Evolutionary conservation across 495 filamentous ascomycete genomes (phyloP), one percentile per base, ranked within the genome.

Genomic region (Staphylotrichum longicolle): DNA sequence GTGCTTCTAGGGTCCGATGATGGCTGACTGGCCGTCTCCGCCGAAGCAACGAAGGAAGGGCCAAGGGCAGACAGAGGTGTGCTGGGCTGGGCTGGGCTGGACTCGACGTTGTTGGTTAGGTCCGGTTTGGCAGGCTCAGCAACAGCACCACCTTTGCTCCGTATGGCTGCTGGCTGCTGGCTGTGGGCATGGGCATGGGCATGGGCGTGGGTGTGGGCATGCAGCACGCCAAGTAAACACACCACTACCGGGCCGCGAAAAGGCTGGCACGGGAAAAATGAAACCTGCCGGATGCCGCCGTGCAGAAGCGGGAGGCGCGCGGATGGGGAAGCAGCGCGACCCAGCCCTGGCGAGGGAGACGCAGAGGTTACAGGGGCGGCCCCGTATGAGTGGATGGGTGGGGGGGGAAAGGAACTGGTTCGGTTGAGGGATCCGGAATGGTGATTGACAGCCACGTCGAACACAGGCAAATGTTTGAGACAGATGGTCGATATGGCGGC

Each of bases 261-360:
- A 58, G 66, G 58, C 63, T 63, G 61, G 39, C 58, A 65, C 69
- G 66, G 66, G 54, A 66, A 63, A 57, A 71, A 71, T 71, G 69
- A 62, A 69, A 71, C 69, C 62, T 68, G 64, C 62, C 64, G 66
- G 66, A 48, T 47, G 50, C 58, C 50, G 58, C 32, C 50, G 47
- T 52, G 54, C 59, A 59, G 59, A 40, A 41, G 54, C 56, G 45
- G 50, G 40, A 54, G 44, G 40, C 50, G 15, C 47, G 39, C 41
- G 58, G 58, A 60, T 54, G 58, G 33, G 50, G 30, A 15, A 47
- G 8, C 57, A 45, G 39, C 11, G 37, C 39, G 47, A 51, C 63
- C 63, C 64, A 60, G 54, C 59, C 64, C 58, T 53, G 44, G 47
- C 15, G 10, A 34, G 34, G 3, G 11, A 57, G 45, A 41, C 14